Evolutionary conservation across 495 filamentous ascomycete species (phyloP).

Genomic region (Sporormia fimetaria): DNA sequence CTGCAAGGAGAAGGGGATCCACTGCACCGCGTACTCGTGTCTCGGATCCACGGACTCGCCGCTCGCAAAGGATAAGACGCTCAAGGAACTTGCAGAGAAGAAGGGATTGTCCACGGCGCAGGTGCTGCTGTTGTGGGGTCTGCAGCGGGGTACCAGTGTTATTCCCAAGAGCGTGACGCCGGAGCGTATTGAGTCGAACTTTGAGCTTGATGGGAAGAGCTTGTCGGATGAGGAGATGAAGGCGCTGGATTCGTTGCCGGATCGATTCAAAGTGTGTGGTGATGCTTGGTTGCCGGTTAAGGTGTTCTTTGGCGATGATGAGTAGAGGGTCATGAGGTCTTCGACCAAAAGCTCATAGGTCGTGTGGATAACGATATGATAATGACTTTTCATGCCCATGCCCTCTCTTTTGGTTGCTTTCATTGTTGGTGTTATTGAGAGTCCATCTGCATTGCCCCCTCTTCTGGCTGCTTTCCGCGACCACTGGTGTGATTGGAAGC

Average conservation of each 20-base stretch:
- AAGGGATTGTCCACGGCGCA: constrained; percentile 32
- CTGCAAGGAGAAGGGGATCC: constrained; percentile 35
- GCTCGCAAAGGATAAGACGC: constrained; percentile 30
- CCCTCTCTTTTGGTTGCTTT: no score
- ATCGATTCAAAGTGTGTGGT: constrained; percentile 37
- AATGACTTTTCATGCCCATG: constrained; percentile 16
- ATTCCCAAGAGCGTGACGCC: constrained; percentile 35
- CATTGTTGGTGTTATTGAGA: no score
- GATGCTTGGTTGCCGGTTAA: constrained; percentile 43
- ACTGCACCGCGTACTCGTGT: constrained; percentile 35
- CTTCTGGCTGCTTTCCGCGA: no score
- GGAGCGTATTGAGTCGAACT: constrained; percentile 31
- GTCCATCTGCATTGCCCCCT: no score
- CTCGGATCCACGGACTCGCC: constrained; percentile 34
- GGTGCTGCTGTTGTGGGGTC: constrained; percentile 34
- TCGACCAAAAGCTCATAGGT: background rate
- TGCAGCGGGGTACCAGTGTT: constrained; percentile 34
- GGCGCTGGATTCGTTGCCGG: constrained; percentile 27
- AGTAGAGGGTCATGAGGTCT: constrained; percentile 36
- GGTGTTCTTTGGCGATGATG: constrained; percentile 83
- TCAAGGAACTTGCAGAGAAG: constrained; percentile 30
- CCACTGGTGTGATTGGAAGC: no score
- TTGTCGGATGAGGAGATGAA: constrained; percentile 33
- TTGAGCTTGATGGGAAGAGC: constrained; percentile 33
- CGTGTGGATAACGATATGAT: constrained; percentile 3